Evolutionary conservation across 495 filamentous ascomycete genomes (phyloP).

Genomic region (Aspergillus nidulans): DNA sequence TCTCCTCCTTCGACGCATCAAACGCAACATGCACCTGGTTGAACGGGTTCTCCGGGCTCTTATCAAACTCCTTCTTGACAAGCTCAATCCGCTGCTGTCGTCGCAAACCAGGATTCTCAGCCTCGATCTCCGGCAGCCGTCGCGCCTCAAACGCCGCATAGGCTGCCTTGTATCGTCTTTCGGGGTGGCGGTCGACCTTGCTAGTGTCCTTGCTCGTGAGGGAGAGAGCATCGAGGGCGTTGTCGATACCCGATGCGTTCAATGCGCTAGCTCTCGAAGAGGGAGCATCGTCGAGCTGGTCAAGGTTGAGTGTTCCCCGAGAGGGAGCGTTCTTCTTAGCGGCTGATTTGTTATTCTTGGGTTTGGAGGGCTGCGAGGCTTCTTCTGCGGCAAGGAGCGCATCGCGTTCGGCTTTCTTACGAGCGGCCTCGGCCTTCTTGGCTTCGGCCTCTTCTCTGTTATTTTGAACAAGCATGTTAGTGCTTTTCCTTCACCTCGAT

Average conservation of each 20-base stretch:
- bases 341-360: constrained; percentile 57
- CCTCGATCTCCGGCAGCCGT: constrained; percentile 77
- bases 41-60: constrained; percentile 88
- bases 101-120: constrained; percentile 72
- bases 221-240: constrained; percentile 78
- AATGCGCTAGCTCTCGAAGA: constrained; percentile 43
- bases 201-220: constrained; percentile 50
- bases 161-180: constrained; percentile 80
- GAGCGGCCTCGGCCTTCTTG: constrained; percentile 80
- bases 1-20: constrained; percentile 75
- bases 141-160: constrained; percentile 82
- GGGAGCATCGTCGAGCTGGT: constrained; percentile 56
- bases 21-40: constrained; percentile 71
- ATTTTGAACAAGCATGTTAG: constrained; percentile 13
- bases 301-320: constrained; percentile 53
- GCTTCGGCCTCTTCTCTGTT: constrained; percentile 74
- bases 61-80: constrained; percentile 85
- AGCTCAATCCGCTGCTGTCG: constrained; percentile 74
- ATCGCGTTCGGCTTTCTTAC: constrained; percentile 85
- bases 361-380: constrained; percentile 51
- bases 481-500: background rate
- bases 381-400: constrained; percentile 83
- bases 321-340: constrained; percentile 60
- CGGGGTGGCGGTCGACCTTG: constrained; percentile 82
- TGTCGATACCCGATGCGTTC: constrained; percentile 82